Evolutionary conservation across 176 grass and related monocot species (phyloP), one percentile per base, ranked within the genome.

Genomic region (Hordeum vulgare): DNA sequence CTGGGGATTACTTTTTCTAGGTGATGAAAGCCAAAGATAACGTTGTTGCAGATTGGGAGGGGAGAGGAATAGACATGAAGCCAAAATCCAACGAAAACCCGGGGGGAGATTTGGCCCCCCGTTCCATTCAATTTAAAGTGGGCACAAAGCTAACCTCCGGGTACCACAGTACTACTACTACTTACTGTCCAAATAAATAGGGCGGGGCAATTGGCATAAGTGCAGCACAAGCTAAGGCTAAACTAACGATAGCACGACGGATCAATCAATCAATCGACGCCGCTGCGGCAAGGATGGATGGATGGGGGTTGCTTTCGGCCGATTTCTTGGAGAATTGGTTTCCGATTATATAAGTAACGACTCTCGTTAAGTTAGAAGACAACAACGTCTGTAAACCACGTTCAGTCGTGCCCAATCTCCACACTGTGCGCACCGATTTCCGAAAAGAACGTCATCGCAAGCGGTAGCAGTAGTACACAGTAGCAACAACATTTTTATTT

Each of bases 71-170:
- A 74, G 44, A 9, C 44, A 41, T 76, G 82, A 76, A 61, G 53
- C 37, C 47, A 60, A 51, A 28, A 81, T 31, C 37, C 37, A 28
- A 62, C 61, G 3, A 5, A 7, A 8, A 47, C 39, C 25, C 5
- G 13, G 29, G 49, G 28, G n/a, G 12, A 77, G 54, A 61, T 63
- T 57, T 78, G 82, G 44, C 13, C 2, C 71, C 41, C 70, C 49
- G 31, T 61, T 6, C 17, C 0, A 67, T 58, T 83, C 27, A 82
- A 41, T 88, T 85, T 69, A 27, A 76, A 80, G 47, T 61, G 28
- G 54, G 56, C 77, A 33, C 20, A 35, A 45, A 85, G 77, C 82
- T 89, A 76, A 76, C 81, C 65, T 58, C 34, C 31, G 41, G 57
- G 34, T 41, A 54, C 75, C 75, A 79, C 75, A 2, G 23, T n/a